Evolutionary conservation across 2,329 filamentous ascomycete species (phyloP).

Genomic region (Fusarium nisikadoi): DNA sequence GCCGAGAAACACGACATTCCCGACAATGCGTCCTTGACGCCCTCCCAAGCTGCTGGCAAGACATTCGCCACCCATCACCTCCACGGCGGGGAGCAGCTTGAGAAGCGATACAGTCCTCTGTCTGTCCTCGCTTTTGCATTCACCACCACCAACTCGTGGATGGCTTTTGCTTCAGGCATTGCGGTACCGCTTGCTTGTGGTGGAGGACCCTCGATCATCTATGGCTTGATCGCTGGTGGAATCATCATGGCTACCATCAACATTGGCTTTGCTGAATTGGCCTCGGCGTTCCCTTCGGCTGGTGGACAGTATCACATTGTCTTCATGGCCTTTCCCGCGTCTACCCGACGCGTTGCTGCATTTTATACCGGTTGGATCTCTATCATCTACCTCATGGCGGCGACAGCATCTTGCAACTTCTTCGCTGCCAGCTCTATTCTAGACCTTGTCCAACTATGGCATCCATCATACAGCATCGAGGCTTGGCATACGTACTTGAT

Average conservation of each 20-base stretch:
- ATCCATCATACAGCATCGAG: constrained; percentile 30
- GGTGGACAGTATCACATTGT: constrained; percentile 45
- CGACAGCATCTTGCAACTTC: constrained; percentile 41
- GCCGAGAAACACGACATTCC: constrained; percentile 19
- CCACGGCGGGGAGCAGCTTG: constrained; percentile 23
- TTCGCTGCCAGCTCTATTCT: constrained; percentile 41
- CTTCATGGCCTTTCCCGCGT: constrained; percentile 40
- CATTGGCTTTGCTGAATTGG: constrained; percentile 42
- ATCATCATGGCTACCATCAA: constrained; percentile 41
- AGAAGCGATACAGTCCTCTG: constrained; percentile 40
- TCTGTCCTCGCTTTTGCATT: constrained; percentile 44
- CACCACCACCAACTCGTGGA: constrained; percentile 44
- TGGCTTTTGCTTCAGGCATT: constrained; percentile 41
- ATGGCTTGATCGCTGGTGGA: constrained; percentile 38
- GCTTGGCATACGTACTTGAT: constrained; percentile 43
- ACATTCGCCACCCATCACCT: constrained; percentile 1
- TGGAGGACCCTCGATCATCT: constrained; percentile 41
- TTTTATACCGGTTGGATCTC: constrained; percentile 42
- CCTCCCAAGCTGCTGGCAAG: constrained; percentile 34
- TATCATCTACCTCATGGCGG: constrained; percentile 44
- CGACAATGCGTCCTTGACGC: constrained; percentile 25
- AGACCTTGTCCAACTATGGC: constrained; percentile 37
- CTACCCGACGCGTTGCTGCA: constrained; percentile 37
- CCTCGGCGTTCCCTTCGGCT: constrained; percentile 41
- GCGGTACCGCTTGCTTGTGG: constrained; percentile 40